Base-by-base conservation (phyloP, 2,329 filamentous ascomycete species). In the Aspergillus puulaauensis region DNA sequence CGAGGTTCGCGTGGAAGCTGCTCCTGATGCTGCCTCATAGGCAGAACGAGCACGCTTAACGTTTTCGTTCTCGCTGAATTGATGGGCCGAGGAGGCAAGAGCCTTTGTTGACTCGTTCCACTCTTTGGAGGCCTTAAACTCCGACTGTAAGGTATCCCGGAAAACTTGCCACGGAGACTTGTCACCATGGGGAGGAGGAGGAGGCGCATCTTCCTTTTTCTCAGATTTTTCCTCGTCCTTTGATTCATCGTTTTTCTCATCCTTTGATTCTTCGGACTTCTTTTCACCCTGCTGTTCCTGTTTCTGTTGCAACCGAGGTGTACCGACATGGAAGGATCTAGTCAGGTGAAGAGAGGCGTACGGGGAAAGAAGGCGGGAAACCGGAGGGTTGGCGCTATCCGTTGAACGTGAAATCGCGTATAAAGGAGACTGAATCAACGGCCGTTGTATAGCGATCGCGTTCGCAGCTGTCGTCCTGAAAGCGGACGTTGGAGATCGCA, bases 151-250 rank as follows among this genome's bases (percentile, higher is more conserved):
- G n/a, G 95, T 99, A 72, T 99, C 95, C 70, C 91, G 91, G 80
- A 99, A 99, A 33, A 99, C 95, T 74, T 98, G 91, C 93, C 95
- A 98, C 54, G 95, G 95, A 3, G 93, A 95, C 82, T 99, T 99
- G 79, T 96, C 92, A 60, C 95, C 95, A 71, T 99, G 95, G 19
- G 93, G 93, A n/a, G 95, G 93, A 21, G 93, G 91, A 12, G 93
- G 88, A 27, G 85, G 76, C 39, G 80, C 78, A 60, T 82, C 78
- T 51, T 83, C 77, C 45, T 77, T 70, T 41, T 81, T 75, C 59
- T 78, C 46, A 6, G 46, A 48, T 17, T 48, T 48, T 21, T 23
- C 77, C 54, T 84, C 75, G 24, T 80, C 75, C 62, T 80, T 74
- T 56, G 77, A 65, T 51, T 78, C 74, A 41, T 82, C 74, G 50